These are phyloP conservation scores for Heliamphora pulchella DNA, from an alignment of 179 eudicot species.

Conservation along the genomic window DNA sequence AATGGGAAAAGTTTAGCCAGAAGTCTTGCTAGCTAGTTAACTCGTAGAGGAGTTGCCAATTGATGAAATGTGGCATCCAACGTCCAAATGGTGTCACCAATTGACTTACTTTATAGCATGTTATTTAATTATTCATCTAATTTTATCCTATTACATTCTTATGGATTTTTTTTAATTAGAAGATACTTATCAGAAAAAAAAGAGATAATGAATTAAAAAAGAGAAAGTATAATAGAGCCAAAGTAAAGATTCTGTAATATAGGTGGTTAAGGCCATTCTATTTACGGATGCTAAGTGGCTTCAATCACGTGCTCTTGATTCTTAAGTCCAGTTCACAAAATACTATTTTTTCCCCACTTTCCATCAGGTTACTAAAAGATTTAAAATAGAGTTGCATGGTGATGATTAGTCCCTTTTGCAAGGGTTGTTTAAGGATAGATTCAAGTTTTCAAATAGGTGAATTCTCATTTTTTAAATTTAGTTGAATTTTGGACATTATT, in stretches of 20 bases:
- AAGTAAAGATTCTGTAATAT: neutral
- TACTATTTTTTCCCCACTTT: neutral
- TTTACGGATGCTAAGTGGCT: neutral
- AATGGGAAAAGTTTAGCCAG: constrained; percentile 6
- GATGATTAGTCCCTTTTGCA: no score
- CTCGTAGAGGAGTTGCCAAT: neutral
- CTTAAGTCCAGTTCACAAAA: neutral
- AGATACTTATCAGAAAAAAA: neutral
- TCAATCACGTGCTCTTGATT: neutral
- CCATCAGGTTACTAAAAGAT: neutral
- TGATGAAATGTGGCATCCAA: neutral
- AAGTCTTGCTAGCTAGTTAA: neutral
- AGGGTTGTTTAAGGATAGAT: no score
- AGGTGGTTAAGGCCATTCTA: neutral
- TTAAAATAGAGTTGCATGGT: no score
- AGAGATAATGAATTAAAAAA: neutral
- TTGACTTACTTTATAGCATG: neutral
- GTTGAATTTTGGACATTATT: no score
- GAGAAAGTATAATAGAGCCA: neutral
- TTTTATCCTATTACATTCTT: neutral
- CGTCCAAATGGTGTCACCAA: neutral
- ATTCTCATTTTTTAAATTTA: no score
- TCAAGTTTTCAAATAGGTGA: no score
- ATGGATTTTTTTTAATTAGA: neutral
- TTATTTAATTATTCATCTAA: neutral